phyloP scores from a whole-genome alignment of 164 flowering plant species.

The Kingdonia uniflora region DNA sequence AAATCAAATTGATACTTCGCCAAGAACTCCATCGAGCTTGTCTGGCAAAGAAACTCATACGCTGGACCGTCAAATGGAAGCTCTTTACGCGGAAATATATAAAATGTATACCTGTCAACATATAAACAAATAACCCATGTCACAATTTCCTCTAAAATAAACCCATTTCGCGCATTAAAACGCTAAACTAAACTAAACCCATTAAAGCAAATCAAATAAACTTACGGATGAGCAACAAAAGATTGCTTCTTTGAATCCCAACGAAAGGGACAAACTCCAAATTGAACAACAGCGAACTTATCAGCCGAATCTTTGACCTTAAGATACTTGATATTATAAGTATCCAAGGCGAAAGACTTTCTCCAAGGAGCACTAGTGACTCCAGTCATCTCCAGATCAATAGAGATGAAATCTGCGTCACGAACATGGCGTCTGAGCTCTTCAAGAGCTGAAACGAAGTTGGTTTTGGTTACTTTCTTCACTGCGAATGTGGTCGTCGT shows the following conservation, averaged over 20 bases:
- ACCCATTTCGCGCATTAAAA: too few species aligned
- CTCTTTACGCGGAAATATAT: conserved; percentile 86
- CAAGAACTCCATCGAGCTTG: conserved; percentile 78
- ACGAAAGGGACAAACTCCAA: conserved; percentile 90
- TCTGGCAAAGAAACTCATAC: conserved; percentile 78
- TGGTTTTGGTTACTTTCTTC: conserved; percentile 65
- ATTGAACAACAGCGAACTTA: conserved; percentile 89
- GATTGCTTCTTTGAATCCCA: conserved; percentile 51
- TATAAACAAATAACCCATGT: neutral
- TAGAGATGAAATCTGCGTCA: conserved; percentile 75
- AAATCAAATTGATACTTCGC: conserved; percentile 86
- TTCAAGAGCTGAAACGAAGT: conserved; percentile 56
- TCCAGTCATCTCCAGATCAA: conserved; percentile 96
- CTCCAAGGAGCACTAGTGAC: conserved; percentile 91
- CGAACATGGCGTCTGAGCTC: conserved; percentile 44
- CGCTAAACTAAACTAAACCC: neutral
- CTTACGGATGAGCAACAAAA: conserved; percentile 80
- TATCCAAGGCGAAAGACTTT: conserved; percentile 69
- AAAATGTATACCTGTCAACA: conserved; percentile 73
- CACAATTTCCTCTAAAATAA: neutral
- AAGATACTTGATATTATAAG: conserved; percentile 57
- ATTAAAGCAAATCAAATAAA: conserved; percentile 5
- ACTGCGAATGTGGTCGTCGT: conserved; percentile 29
- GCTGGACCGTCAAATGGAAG: conserved; percentile 32
- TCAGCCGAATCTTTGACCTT: conserved; percentile 92